These are phyloP conservation scores for Aquanectria penicillioides DNA, from an alignment of 2,329 filamentous ascomycete genomes.

Conservation along the genomic window DNA sequence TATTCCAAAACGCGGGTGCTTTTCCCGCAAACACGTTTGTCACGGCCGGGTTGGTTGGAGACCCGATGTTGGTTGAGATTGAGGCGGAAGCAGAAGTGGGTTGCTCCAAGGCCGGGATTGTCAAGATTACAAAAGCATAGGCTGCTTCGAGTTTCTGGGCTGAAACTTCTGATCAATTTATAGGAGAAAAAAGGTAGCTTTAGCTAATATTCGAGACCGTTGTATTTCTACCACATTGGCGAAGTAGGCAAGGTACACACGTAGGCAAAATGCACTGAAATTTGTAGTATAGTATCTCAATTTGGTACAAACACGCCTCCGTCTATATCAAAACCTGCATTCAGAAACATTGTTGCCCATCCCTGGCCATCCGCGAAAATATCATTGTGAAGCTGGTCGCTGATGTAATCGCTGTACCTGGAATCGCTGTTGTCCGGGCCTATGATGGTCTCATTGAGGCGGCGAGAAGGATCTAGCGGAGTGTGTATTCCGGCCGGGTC, in stretches of 20 bases:
- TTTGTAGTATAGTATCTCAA: not conserved
- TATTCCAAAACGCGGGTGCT: slow-evolving; percentile 2
- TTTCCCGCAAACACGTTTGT: not conserved
- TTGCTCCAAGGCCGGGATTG: not conserved
- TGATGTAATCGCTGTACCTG: not conserved
- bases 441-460: too few relatives aligned
- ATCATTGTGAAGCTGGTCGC: not conserved
- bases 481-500: not conserved
- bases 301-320: slow-evolving; percentile 36
- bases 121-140: not conserved
- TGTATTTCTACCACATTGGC: too few relatives aligned
- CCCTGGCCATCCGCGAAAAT: slow-evolving; percentile 33
- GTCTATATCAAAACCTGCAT: slow-evolving; percentile 42
- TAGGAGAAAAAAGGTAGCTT: too few relatives aligned
- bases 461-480: too few relatives aligned
- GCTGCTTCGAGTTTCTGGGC: too few relatives aligned
- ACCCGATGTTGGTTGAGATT: slow-evolving; percentile 1
- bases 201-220: too few relatives aligned
- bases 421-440: not conserved
- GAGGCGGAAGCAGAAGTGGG: slow-evolving; percentile 1
- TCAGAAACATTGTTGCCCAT: slow-evolving; percentile 42
- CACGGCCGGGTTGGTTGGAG: not conserved
- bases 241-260: too few relatives aligned
- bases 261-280: too few relatives aligned
- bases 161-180: too few relatives aligned